phyloP scores from a whole-genome alignment of 768 basidiomycete species.

The Gymnopilus junonius region DNA sequence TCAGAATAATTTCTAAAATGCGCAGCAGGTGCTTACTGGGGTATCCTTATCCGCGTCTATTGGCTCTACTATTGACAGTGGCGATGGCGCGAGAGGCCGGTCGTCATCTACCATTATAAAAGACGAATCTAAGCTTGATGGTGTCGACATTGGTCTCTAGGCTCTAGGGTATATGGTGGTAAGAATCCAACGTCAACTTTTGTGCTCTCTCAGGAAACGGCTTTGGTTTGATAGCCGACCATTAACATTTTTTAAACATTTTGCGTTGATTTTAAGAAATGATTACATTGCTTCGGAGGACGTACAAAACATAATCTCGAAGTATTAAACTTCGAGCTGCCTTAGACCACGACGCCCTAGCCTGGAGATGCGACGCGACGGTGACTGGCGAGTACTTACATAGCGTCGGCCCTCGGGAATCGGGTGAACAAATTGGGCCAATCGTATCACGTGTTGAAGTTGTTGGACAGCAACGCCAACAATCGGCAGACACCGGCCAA shows the following conservation, averaged over 20 bases:
- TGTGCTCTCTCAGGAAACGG: not conserved
- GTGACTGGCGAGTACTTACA: too few species aligned
- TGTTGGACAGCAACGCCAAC: too few species aligned
- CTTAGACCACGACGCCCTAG: too few species aligned
- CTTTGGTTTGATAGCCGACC: not conserved
- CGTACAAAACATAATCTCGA: too few species aligned
- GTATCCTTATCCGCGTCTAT: not conserved
- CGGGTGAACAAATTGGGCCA: not conserved
- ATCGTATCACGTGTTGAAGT: not conserved
- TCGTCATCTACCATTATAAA: constrained; percentile 50
- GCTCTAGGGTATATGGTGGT: not conserved
- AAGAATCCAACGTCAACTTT: not conserved
- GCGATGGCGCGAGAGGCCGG: not conserved
- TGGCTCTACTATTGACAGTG: not conserved
- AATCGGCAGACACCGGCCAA: not conserved
- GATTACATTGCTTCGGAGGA: too few species aligned
- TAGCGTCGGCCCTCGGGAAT: not conserved
- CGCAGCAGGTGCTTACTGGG: not conserved
- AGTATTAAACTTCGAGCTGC: too few species aligned
- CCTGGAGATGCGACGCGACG: too few species aligned
- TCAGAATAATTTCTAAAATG: not conserved
- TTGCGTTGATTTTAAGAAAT: too few species aligned
- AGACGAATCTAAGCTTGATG: constrained; percentile 48
- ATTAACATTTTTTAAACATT: too few species aligned
- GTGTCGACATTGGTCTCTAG: constrained; percentile 1